A percentile compares a stretch with the other conserved stretches of the same genome.
phyloP scores from a whole-genome alignment of 345 rosid genomes.

The Noccaea caerulescens region DNA sequence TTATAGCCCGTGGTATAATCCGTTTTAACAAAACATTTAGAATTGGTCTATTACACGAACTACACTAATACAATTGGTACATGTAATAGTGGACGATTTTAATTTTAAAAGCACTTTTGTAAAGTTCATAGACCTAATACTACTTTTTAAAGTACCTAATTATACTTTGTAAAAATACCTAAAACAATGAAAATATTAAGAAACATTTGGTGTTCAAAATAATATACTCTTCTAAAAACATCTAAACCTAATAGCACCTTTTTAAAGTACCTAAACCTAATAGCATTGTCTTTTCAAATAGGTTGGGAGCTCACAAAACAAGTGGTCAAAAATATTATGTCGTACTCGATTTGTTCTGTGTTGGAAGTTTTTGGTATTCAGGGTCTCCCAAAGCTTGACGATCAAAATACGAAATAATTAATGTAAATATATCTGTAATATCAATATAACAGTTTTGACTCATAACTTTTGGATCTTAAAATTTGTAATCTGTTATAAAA shows the following conservation, averaged over 20 bases:
- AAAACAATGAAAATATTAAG: background rate
- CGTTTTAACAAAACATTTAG: too few species aligned
- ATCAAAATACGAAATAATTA: background rate
- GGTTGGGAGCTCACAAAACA: background rate
- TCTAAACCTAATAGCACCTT: constrained; percentile 6
- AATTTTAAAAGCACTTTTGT: too few species aligned
- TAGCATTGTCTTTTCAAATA: background rate
- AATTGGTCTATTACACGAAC: too few species aligned
- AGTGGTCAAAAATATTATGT: background rate
- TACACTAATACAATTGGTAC: too few species aligned
- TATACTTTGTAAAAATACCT: background rate
- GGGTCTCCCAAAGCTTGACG: background rate
- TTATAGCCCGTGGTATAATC: too few species aligned
- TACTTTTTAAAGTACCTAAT: constrained; percentile 26
- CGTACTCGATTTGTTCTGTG: background rate
- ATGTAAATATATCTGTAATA: background rate
- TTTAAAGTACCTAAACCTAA: constrained; percentile 15
- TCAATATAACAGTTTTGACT: background rate
- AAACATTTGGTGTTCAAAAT: background rate
- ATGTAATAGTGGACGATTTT: too few species aligned
- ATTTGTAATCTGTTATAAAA: background rate
- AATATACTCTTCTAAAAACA: background rate
- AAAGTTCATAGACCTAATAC: constrained; percentile 12
- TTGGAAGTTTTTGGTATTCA: background rate
- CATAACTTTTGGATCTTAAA: background rate